phyloP scores from a whole-genome alignment of 2,329 filamentous ascomycete species.

The Cladosporium colombiae region DNA sequence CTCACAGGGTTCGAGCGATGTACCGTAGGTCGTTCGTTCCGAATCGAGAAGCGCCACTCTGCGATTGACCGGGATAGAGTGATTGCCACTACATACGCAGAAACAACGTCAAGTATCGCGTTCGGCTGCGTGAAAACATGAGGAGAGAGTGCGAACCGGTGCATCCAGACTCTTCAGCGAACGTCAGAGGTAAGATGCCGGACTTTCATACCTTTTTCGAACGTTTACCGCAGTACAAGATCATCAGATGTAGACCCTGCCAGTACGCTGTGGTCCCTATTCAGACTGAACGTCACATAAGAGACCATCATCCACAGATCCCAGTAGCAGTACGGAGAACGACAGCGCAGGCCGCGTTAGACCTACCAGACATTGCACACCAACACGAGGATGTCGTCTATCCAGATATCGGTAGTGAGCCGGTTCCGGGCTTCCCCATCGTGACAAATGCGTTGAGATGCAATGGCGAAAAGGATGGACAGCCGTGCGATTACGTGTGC shows the following conservation, averaged over 20 bases:
- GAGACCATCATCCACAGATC: background rate
- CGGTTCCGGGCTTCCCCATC: too few relatives aligned
- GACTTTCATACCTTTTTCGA: background rate
- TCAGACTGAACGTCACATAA: background rate
- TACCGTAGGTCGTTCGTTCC: background rate
- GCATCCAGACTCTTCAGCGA: background rate
- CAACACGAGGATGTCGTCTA: too few relatives aligned
- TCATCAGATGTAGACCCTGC: background rate
- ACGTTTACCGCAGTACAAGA: background rate
- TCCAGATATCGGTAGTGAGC: too few relatives aligned
- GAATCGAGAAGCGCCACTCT: background rate
- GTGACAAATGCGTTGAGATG: too few relatives aligned
- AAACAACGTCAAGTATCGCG: too few relatives aligned
- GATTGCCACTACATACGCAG: background rate
- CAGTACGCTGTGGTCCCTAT: background rate
- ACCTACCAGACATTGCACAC: too few relatives aligned
- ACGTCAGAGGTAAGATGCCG: background rate
- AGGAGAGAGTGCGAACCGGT: too few relatives aligned
- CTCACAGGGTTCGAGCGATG: background rate
- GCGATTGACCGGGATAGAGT: background rate
- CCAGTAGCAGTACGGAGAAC: background rate
- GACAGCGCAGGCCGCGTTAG: too few relatives aligned
- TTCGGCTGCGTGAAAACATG: too few relatives aligned
- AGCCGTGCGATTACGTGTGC: too few relatives aligned
- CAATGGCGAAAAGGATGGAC: too few relatives aligned